Evolutionary conservation across 2,329 filamentous ascomycete genomes (phyloP).

Genomic region (Intubia oerlemansii): DNA sequence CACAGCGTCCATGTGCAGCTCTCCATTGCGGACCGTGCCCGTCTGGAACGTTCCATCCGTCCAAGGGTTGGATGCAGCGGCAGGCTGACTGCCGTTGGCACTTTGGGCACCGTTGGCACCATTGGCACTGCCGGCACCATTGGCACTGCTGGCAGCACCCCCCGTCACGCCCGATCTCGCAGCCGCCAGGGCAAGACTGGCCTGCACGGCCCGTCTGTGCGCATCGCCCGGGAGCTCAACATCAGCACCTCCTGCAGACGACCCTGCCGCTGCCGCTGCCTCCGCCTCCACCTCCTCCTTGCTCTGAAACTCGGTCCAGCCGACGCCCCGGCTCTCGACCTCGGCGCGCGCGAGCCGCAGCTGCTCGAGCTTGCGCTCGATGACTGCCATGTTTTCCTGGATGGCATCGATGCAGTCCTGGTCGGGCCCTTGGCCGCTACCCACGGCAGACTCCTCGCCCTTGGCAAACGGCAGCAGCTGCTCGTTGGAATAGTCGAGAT

Average conservation of each 20-base stretch:
- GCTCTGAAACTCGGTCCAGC: slow-evolving; percentile 34
- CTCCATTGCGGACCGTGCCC: slow-evolving; percentile 30
- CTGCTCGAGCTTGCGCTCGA: slow-evolving; percentile 44
- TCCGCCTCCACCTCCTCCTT: slow-evolving; percentile 16
- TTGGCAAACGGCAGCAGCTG: slow-evolving; percentile 50
- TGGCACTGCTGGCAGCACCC: neutral
- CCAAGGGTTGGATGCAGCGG: slow-evolving; percentile 23
- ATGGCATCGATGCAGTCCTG: slow-evolving; percentile 56
- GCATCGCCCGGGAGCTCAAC: slow-evolving; percentile 4
- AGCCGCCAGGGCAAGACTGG: neutral
- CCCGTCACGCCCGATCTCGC: too few relatives aligned
- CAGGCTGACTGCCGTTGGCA: neutral
- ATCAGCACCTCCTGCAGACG: too few relatives aligned
- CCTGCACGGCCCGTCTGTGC: slow-evolving; percentile 2
- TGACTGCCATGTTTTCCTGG: slow-evolving; percentile 46
- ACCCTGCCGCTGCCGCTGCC: too few relatives aligned
- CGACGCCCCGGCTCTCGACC: slow-evolving; percentile 34
- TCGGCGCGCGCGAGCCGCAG: slow-evolving; percentile 42
- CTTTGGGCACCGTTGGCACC: too few relatives aligned
- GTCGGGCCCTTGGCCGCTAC: slow-evolving; percentile 25
- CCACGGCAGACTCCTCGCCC: slow-evolving; percentile 16
- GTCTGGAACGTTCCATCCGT: slow-evolving; percentile 41
- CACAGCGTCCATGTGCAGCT: slow-evolving; percentile 21
- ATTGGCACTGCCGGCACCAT: too few relatives aligned
- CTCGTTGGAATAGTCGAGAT: slow-evolving; percentile 53